phyloP scores from a whole-genome alignment of 495 filamentous ascomycete species.

The Lophiostoma macrostomum region DNA sequence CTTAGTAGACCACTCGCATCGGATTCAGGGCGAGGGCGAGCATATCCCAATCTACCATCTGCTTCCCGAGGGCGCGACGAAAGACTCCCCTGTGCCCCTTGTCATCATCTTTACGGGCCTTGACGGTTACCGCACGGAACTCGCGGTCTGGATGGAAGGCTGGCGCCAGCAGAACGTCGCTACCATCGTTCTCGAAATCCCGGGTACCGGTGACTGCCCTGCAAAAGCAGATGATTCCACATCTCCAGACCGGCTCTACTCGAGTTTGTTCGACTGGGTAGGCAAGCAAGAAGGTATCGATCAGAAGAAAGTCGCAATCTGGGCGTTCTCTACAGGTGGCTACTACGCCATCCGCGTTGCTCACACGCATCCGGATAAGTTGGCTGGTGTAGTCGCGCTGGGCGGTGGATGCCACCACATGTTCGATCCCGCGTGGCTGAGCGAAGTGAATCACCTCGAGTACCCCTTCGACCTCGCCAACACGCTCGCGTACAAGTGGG shows the following conservation, averaged over 20 bases:
- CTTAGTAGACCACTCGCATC: slow-evolving; percentile 56
- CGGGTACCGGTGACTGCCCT: slow-evolving; percentile 75
- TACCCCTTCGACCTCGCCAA: slow-evolving; percentile 70
- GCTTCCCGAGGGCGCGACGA: slow-evolving; percentile 47
- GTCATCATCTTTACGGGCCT: slow-evolving; percentile 73
- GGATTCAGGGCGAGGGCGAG: slow-evolving; percentile 48
- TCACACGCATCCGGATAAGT: slow-evolving; percentile 60
- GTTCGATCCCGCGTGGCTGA: slow-evolving; percentile 63
- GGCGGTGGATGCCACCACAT: slow-evolving; percentile 72
- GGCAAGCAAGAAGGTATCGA: slow-evolving; percentile 57
- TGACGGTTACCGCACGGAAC: slow-evolving; percentile 77
- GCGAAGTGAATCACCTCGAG: slow-evolving; percentile 66
- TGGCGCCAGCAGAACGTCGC: slow-evolving; percentile 58
- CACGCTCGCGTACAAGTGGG: slow-evolving; percentile 68
- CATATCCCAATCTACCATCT: slow-evolving; percentile 66
- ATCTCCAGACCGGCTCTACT: slow-evolving; percentile 58
- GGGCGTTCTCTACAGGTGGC: slow-evolving; percentile 72
- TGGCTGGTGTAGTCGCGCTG: slow-evolving; percentile 64
- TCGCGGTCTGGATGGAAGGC: slow-evolving; percentile 67
- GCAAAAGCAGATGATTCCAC: slow-evolving; percentile 56
- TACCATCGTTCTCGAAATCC: slow-evolving; percentile 66
- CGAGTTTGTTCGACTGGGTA: slow-evolving; percentile 66
- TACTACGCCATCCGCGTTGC: slow-evolving; percentile 75
- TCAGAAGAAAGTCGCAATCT: slow-evolving; percentile 59
- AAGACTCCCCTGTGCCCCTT: slow-evolving; percentile 50